These are phyloP conservation scores for Leishmania martiniquensis DNA, from an alignment of 208 protist genomes.

Conservation along the genomic window DNA sequence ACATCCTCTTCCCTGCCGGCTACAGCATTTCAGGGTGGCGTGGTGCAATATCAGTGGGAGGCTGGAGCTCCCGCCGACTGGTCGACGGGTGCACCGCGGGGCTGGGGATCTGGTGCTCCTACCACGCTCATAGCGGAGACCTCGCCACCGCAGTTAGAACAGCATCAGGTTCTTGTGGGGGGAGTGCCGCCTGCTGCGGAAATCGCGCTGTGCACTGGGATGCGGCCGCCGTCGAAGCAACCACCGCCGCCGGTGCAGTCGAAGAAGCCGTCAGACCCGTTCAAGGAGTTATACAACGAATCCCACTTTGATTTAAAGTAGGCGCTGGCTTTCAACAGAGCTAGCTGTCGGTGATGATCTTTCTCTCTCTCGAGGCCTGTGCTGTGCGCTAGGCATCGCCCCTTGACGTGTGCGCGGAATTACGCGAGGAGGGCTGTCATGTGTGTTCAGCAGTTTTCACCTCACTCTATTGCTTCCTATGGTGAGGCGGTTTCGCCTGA, in stretches of 20 bases:
- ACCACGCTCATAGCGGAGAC: background rate
- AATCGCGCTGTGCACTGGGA: background rate
- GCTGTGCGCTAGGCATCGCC: background rate
- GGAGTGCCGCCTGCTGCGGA: background rate
- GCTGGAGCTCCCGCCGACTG: constrained; percentile 23
- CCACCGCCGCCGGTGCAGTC: background rate
- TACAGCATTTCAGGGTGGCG: background rate
- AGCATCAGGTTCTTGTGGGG: background rate
- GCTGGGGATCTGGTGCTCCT: constrained; percentile 17
- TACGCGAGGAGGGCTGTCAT: background rate
- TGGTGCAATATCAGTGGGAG: constrained; percentile 8
- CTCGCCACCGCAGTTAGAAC: too few species aligned
- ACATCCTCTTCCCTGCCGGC: constrained; percentile 1
- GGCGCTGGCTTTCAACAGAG: background rate
- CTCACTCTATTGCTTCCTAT: background rate
- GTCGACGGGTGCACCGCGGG: constrained; percentile 27
- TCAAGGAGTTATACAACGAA: constrained; percentile 46
- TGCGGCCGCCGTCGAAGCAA: background rate
- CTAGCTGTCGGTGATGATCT: too few species aligned
- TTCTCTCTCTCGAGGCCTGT: background rate
- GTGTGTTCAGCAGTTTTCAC: background rate
- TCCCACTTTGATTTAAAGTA: constrained; percentile 17
- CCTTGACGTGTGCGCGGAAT: background rate
- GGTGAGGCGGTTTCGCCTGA: background rate
- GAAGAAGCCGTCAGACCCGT: constrained; percentile 40